phyloP scores from a whole-genome alignment of 495 filamentous ascomycete genomes.

The Aspergillus affinis region DNA sequence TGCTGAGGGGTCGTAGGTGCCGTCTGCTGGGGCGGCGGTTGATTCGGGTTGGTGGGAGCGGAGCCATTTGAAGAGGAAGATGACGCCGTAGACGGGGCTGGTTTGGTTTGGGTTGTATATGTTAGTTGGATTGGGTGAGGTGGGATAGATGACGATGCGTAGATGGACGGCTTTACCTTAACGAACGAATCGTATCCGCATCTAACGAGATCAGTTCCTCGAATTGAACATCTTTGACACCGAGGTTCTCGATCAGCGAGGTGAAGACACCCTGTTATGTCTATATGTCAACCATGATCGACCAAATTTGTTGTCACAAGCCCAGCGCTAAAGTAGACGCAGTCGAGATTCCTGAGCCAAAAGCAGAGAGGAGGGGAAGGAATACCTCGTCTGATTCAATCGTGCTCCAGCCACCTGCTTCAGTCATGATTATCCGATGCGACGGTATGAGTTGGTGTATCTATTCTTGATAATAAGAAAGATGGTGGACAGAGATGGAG shows the following conservation, averaged over 20 bases:
- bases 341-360: slow-evolving; percentile 1
- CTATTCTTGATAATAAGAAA: not conserved
- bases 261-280: slow-evolving; percentile 87
- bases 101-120: slow-evolving; percentile 5
- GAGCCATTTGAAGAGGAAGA: slow-evolving; percentile 99
- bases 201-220: slow-evolving; percentile 94
- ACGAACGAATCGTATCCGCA: slow-evolving; percentile 69
- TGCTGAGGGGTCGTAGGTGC: slow-evolving; percentile 73
- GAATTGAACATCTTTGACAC: slow-evolving; percentile 91
- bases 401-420: slow-evolving; percentile 63
- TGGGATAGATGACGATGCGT: not conserved
- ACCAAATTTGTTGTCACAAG: no score
- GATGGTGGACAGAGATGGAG: not conserved
- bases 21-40: slow-evolving; percentile 62
- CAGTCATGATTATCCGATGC: slow-evolving; percentile 31
- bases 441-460: not conserved
- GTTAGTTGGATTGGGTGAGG: slow-evolving; percentile 7
- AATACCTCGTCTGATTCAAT: slow-evolving; percentile 94
- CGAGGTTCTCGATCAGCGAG: slow-evolving; percentile 85
- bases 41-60: slow-evolving; percentile 63
- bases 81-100: slow-evolving; percentile 90
- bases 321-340: not conserved
- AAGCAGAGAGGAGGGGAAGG: not conserved
- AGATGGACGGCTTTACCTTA: slow-evolving; percentile 40
- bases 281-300: slow-evolving; percentile 1